Evolutionary conservation across 169 alveolate species (phyloP).

Genomic region (Eimeria praecox): DNA sequence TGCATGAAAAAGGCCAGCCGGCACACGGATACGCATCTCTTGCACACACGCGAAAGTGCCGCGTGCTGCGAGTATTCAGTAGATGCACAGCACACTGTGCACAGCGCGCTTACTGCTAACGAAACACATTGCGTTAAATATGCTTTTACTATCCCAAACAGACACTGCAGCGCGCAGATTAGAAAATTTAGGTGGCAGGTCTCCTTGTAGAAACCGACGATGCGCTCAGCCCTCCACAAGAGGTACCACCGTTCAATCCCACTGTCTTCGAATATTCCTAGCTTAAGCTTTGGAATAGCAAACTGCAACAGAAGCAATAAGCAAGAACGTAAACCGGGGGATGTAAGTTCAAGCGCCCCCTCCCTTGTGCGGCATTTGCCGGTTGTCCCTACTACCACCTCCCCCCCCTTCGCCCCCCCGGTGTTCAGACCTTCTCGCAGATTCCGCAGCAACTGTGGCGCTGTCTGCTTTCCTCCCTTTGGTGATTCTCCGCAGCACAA

Average conservation of each 20-base stretch:
- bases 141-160: conserved; percentile 33
- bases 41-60: too few species aligned
- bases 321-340: not conserved
- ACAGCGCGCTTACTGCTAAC: conserved; percentile 17
- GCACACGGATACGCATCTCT: too few species aligned
- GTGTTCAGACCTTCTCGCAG: conserved; percentile 38
- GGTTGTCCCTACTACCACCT: not conserved
- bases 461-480: not conserved
- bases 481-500: conserved; percentile 27
- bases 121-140: not conserved
- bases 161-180: conserved; percentile 42
- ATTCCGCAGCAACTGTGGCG: not conserved
- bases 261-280: conserved; percentile 47
- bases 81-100: not conserved
- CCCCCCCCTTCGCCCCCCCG: not conserved
- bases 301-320: not conserved
- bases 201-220: conserved; percentile 60
- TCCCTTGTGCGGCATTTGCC: not conserved
- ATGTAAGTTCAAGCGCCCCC: not conserved
- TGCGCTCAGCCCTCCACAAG: conserved; percentile 63
- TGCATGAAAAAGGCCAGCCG: not conserved
- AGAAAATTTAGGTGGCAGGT: conserved; percentile 13
- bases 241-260: conserved; percentile 61
- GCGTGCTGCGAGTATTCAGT: not conserved
- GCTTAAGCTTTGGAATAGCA: not conserved